Evolutionary conservation across 306 rosid species (phyloP).

Genomic region (Vigna angularis): DNA sequence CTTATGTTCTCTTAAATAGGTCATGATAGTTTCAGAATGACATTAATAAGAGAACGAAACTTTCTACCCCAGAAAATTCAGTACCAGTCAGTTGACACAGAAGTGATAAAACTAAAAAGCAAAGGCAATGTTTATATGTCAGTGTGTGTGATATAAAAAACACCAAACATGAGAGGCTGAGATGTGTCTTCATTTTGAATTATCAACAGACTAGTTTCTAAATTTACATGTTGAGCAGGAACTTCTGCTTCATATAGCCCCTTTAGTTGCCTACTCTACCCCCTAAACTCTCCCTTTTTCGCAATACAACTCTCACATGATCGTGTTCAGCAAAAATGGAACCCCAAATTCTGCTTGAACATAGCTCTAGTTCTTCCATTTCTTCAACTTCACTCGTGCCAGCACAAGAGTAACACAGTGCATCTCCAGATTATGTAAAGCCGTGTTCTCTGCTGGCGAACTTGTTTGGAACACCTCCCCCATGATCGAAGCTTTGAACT

Average conservation of each 20-base stretch:
- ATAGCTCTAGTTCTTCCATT: background rate
- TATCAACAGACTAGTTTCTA: slow-evolving; percentile 34
- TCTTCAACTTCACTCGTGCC: slow-evolving; percentile 65
- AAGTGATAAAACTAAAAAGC: background rate
- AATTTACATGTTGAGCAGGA: slow-evolving; percentile 44
- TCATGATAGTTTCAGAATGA: background rate
- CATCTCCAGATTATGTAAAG: slow-evolving; percentile 98
- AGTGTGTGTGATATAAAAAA: slow-evolving; percentile 3
- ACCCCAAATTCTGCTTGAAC: slow-evolving; percentile 31
- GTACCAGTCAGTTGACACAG: background rate
- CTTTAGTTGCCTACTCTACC: slow-evolving; percentile 23
- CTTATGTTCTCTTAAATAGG: too few relatives aligned
- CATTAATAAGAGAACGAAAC: background rate
- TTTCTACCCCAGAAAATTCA: background rate
- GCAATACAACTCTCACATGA: background rate
- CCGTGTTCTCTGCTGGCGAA: slow-evolving; percentile 79
- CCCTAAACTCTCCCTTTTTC: background rate
- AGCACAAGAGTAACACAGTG: slow-evolving; percentile 79
- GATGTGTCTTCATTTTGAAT: slow-evolving; percentile 34
- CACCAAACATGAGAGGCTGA: slow-evolving; percentile 15
- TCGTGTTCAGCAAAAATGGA: background rate
- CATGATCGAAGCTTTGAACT: slow-evolving; percentile 64
- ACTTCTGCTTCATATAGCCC: slow-evolving; percentile 32
- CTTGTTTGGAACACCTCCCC: slow-evolving; percentile 77
- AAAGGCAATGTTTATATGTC: background rate